A percentile compares a stretch with the other conserved stretches of the same genome.
Conservation (phyloP, 306 rosid species). For the Quercus aquifolioides region DNA sequence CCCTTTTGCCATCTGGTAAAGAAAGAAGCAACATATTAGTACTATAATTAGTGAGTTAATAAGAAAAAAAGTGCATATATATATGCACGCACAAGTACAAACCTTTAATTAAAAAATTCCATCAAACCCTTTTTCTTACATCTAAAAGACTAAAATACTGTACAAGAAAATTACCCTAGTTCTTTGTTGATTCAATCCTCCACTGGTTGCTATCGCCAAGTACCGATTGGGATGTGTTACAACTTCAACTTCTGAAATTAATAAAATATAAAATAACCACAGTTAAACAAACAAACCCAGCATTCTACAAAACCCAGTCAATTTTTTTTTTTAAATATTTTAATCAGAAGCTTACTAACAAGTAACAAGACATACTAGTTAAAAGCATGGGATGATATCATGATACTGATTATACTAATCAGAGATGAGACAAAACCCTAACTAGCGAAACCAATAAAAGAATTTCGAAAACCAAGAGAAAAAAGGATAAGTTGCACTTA, state of each 20-base stretch:
- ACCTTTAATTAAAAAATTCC: too few species aligned
- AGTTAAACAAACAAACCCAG: slow-evolving; percentile 4
- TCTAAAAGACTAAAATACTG: background rate
- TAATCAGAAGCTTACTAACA: background rate
- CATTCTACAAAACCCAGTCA: background rate
- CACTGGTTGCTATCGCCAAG: slow-evolving; percentile 91
- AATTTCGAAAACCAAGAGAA: background rate
- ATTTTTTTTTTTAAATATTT: too few species aligned
- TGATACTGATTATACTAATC: too few species aligned
- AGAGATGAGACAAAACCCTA: too few species aligned
- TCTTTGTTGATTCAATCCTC: slow-evolving; percentile 98
- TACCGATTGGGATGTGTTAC: slow-evolving; percentile 54
- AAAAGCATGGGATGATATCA: background rate
- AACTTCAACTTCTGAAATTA: slow-evolving; percentile 58
- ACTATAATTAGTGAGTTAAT: too few species aligned
- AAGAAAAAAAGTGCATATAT: too few species aligned
- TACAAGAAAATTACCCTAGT: slow-evolving; percentile 68
- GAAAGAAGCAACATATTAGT: too few species aligned
- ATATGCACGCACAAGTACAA: too few species aligned
- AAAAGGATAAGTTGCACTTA: slow-evolving; percentile 4
- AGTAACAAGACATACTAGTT: background rate
- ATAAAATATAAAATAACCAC: background rate
- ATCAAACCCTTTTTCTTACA: background rate
- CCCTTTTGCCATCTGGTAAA: too few species aligned
- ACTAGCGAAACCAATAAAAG: background rate